These are phyloP conservation scores for Hibiscus tridactylites DNA, from an alignment of 345 rosid species.

Conservation along the genomic window DNA sequence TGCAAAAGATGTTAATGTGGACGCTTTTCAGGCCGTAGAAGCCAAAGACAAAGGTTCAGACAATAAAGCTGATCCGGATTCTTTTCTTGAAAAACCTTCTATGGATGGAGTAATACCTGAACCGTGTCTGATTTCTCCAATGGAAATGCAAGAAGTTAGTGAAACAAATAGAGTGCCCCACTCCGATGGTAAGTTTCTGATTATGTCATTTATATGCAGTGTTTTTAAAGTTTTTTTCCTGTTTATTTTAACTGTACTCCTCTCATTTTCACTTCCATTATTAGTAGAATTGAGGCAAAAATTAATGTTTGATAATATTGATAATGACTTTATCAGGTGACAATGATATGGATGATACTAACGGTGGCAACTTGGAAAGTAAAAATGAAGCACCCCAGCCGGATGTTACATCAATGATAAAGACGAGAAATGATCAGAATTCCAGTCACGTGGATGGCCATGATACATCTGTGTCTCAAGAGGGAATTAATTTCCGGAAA, in stretches of 20 bases:
- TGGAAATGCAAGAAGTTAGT: conserved; percentile 22
- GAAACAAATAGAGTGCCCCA: conserved; percentile 8
- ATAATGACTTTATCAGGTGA: conserved; percentile 2
- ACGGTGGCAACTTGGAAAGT: conserved; percentile 9
- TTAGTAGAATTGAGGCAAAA: neutral
- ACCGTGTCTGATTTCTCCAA: conserved; percentile 13
- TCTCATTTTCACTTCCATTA: neutral
- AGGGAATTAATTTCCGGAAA: neutral
- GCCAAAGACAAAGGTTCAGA: conserved; percentile 11
- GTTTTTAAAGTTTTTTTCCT: neutral
- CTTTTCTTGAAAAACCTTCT: neutral
- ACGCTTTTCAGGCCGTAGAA: conserved; percentile 5
- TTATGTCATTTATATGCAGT: neutral
- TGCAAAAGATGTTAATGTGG: conserved; percentile 11
- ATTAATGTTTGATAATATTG: conserved; percentile 10
- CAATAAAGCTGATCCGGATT: conserved; percentile 14
- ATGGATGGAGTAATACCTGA: conserved; percentile 12
- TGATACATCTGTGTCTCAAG: neutral
- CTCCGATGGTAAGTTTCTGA: conserved; percentile 19
- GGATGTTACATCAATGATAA: conserved; percentile 3
- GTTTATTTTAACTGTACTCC: neutral
- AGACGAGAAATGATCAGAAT: neutral
- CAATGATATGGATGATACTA: neutral
- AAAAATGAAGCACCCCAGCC: conserved; percentile 5
- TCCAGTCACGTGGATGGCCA: too few species aligned